Evolutionary conservation across 345 rosid genomes (phyloP), one percentile per base, ranked within the genome.

Genomic region (Schrenkiella parvula): DNA sequence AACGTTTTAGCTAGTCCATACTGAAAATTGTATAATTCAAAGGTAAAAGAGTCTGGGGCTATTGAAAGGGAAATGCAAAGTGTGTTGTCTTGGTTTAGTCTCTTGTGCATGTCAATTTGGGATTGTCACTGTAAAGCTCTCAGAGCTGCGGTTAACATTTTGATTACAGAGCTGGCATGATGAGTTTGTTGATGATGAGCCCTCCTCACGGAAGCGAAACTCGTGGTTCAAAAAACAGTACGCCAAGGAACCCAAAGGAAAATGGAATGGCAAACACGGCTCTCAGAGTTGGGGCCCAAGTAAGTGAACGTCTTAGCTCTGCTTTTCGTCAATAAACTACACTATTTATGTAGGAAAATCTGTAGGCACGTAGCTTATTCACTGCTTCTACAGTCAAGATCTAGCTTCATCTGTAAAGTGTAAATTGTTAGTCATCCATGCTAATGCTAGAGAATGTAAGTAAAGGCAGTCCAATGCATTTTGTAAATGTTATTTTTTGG

Each of bases 141-240:
- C 5, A 48, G 43, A 59, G 47, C 34, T 3, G 17, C 0, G 12
- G 23, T 34, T 75, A 32, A 42, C 32, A n/a, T 65, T 53, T 65
- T 51, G 54, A 13, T 64, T 73, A 23, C 83, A 93, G 98, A 71
- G 71, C 21, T 86, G 85, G 88, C 73, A 72, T 38, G 74, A 81
- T 71, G 87, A 76, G 46, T 72, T 78, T 80, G 78, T 75, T 53
- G 82, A 87, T 12, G 56, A 35, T 43, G 65, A 55, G 48, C 79
- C 64, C 4, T 62, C 29, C 6, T 81, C 88, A 39, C 80, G 85
- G 39, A 75, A 79, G 71, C 84, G 70, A 11, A 43, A 76, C 42
- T 85, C 97, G 0, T 84, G 97, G 97, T 89, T 83, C 72, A 84
- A 74, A 70, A 83, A 81, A 15, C 78, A 84, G 22, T 79, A 78